A percentile compares a stretch with the other conserved stretches of the same genome.
Conservation (phyloP, 495 filamentous ascomycete species). For the Umbilicaria muhlenbergii region DNA sequence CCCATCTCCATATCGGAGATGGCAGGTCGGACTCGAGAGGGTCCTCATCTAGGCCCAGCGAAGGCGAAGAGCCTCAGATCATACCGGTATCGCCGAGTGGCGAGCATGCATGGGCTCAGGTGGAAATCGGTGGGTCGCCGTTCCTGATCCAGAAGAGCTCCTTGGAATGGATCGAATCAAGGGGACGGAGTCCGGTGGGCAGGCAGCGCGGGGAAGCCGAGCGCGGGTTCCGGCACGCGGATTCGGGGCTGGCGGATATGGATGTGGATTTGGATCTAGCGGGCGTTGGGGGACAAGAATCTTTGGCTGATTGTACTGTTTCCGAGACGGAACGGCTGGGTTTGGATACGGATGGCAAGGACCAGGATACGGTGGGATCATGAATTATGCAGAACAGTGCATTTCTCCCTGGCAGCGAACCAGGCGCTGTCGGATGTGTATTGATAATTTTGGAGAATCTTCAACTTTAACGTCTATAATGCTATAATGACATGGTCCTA, state of each 20-base stretch:
- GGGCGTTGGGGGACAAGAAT: constrained; percentile 3
- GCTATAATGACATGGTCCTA: no score
- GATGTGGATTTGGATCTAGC: background rate
- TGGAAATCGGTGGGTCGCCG: constrained; percentile 7
- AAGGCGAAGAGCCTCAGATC: constrained; percentile 5
- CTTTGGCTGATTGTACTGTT: no score
- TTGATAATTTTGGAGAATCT: no score
- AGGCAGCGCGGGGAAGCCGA: constrained; percentile 2
- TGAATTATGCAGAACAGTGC: no score
- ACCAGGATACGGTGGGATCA: no score
- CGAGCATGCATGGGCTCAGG: constrained; percentile 7
- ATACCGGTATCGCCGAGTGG: constrained; percentile 9
- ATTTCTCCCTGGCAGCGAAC: no score
- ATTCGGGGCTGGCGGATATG: constrained; percentile 15
- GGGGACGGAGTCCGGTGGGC: constrained; percentile 2
- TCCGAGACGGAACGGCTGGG: no score
- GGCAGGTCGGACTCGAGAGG: background rate
- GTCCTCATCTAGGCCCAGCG: background rate
- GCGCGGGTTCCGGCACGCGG: constrained; percentile 5
- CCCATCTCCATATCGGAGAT: background rate
- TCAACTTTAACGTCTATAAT: no score
- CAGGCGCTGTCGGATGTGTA: no score
- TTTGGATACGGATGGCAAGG: no score
- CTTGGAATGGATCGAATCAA: constrained; percentile 1
- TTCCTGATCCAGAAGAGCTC: constrained; percentile 9